phyloP scores from a whole-genome alignment of 305 asterid species.

The Fraxinus floribunda region DNA sequence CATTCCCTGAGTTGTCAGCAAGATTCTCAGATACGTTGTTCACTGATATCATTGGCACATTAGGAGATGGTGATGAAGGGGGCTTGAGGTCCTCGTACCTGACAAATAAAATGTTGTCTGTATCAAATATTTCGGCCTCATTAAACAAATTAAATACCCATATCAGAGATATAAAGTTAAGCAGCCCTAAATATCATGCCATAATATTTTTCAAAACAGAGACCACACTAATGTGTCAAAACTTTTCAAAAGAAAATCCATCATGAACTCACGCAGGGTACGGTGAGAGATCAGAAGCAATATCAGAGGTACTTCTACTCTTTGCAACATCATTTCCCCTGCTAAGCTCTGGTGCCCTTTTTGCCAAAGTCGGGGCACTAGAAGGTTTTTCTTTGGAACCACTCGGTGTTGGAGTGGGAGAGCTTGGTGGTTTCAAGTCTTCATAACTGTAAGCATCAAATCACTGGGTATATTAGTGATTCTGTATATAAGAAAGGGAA shows the following conservation, averaged over 20 bases:
- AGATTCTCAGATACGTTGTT: constrained; percentile 23
- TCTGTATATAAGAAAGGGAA: not conserved
- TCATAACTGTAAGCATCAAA: constrained; percentile 39
- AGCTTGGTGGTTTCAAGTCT: constrained; percentile 58
- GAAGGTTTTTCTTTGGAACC: constrained; percentile 33
- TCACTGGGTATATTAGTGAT: constrained; percentile 10
- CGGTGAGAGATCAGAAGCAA: constrained; percentile 33
- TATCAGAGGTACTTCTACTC: constrained; percentile 19
- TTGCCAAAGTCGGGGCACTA: constrained; percentile 23
- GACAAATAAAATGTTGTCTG: constrained; percentile 15
- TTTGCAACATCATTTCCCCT: constrained; percentile 34
- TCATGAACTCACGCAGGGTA: constrained; percentile 40
- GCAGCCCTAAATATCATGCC: not conserved
- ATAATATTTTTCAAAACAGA: not conserved
- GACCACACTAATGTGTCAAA: not conserved
- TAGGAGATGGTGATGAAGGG: constrained; percentile 59
- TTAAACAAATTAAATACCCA: not conserved
- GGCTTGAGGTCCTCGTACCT: constrained; percentile 66
- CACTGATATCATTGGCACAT: constrained; percentile 33
- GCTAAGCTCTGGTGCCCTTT: constrained; percentile 26
- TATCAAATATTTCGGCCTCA: constrained; percentile 19
- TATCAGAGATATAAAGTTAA: not conserved
- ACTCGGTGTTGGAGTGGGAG: constrained; percentile 52
- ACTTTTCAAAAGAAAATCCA: not conserved
- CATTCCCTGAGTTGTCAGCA: constrained; percentile 22